Conservation (phyloP, 2,329 filamentous ascomycete species). For the Daldinia sp. region DNA sequence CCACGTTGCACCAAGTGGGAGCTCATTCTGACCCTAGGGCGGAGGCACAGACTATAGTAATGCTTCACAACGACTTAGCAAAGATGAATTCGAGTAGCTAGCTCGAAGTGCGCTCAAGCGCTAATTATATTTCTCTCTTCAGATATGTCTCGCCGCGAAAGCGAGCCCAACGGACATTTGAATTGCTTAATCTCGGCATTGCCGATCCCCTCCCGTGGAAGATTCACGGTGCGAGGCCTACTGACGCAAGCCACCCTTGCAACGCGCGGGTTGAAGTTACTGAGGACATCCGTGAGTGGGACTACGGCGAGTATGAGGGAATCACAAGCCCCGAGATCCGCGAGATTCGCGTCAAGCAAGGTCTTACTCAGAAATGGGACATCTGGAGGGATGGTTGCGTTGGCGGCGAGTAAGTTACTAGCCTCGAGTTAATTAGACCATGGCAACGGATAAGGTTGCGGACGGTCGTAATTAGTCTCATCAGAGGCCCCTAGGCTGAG, state of each 20-base stretch:
- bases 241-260: constrained; percentile 60
- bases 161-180: constrained; percentile 89
- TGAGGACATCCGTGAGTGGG: constrained; percentile 83
- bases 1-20: not conserved
- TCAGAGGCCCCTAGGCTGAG: not conserved
- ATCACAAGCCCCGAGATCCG: constrained; percentile 79
- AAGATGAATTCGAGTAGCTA: not conserved
- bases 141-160: constrained; percentile 88
- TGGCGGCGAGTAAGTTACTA: constrained; percentile 77
- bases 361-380: constrained; percentile 74
- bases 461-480: not conserved
- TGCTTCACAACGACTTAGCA: not conserved
- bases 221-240: constrained; percentile 56
- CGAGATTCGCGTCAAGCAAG: constrained; percentile 66
- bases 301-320: constrained; percentile 89
- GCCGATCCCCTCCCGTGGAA: constrained; percentile 79
- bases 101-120: not conserved
- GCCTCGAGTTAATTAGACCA: not conserved
- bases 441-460: not conserved
- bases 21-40: not conserved
- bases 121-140: constrained; percentile 14
- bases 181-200: constrained; percentile 82
- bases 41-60: constrained; percentile 1
- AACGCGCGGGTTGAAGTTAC: constrained; percentile 74
- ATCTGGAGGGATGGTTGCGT: constrained; percentile 92